Base-by-base conservation (phyloP, 192 early-diverging fungal genomes). In the Coemansia sp. region DNA sequence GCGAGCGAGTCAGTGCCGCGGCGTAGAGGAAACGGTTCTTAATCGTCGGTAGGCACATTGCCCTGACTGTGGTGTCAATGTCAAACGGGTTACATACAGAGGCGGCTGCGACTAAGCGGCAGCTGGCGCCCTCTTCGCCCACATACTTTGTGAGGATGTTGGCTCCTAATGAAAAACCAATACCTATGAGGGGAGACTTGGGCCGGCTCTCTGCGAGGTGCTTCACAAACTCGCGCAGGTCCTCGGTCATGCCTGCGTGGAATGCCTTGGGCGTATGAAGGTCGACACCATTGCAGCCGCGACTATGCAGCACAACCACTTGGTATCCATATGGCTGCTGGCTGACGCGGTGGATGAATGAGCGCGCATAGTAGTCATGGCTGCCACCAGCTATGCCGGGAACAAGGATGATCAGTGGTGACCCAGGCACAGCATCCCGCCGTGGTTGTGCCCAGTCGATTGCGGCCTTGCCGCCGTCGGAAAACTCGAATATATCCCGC, bases 131-230 rank as follows among this genome's bases (percentile, higher is more conserved):
- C 53, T 91, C 91, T 65, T 97, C 92, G 16, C 95, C 94, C 50
- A 96, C 85, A 65, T 90, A 94, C 86, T 97, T 99, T 71, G 92
- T 89, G 64, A 99, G 68, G 33, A 99, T 93, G 78, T 97, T 99
- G 29, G 95, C 88, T 7, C 97, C 97, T 38, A 99, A 81, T 27
- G 92, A 94, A 74, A 95, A 99, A 7, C 97, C 97, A 60, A 95
- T 76, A 16, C 89, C 95, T 65, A 95, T 79, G 64, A 96, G 62
- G 11, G 91, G 88, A 34, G 91, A 85, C n/a, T 80, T 71, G 0
- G 94, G 89, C 55, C 81, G 68, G 27, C 86, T 71, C 18, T 92
- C 58, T 8, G 60, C 52, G 41, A 84, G 33, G 29, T 80, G 57
- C 41, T 57, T 50, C 11, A 84, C 62, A 62, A 75, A 80, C 69